Percentiles rank a stretch among this genome's conserved stretches.
Conservation (phyloP, 177 flowering plant genomes). For the Vitis hybrid region DNA sequence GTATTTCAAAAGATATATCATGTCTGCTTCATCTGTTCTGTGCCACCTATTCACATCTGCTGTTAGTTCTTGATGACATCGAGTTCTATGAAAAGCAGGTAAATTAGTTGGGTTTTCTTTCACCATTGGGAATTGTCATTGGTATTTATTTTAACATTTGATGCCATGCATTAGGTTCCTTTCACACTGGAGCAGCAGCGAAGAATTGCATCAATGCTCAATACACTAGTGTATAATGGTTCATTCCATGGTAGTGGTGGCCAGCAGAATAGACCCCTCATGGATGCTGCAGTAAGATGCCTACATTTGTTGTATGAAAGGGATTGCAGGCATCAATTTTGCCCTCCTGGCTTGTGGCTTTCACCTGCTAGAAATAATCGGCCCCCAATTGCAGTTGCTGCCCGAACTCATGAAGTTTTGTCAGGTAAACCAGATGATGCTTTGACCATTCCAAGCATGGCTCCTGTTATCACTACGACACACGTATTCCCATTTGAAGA, state of each 20-base stretch:
- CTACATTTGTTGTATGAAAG: constrained; percentile 93
- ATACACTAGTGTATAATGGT: constrained; percentile 89
- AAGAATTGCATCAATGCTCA: constrained; percentile 74
- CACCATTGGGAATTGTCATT: not conserved
- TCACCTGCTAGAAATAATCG: constrained; percentile 79
- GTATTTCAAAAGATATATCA: constrained; percentile 58
- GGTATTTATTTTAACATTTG: constrained; percentile 9
- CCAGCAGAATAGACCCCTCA: constrained; percentile 46
- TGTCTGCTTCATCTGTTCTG: constrained; percentile 83
- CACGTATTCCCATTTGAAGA: constrained; percentile 97
- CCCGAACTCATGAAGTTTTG: constrained; percentile 77
- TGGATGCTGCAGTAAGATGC: constrained; percentile 87
- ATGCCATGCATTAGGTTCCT: constrained; percentile 60
- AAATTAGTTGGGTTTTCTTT: constrained; percentile 8
- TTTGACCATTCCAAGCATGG: constrained; percentile 35
- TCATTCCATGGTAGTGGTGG: constrained; percentile 40
- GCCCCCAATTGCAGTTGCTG: constrained; percentile 89
- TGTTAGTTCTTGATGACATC: constrained; percentile 90
- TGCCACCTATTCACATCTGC: constrained; percentile 82
- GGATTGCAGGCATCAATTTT: constrained; percentile 92
- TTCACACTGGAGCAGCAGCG: constrained; percentile 85
- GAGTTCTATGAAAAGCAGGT: constrained; percentile 99
- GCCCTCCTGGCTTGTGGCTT: constrained; percentile 85
- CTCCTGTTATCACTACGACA: constrained; percentile 70
- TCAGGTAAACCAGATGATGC: constrained; percentile 53